Conservation (phyloP, 345 rosid species). For the Combretum micranthum region DNA sequence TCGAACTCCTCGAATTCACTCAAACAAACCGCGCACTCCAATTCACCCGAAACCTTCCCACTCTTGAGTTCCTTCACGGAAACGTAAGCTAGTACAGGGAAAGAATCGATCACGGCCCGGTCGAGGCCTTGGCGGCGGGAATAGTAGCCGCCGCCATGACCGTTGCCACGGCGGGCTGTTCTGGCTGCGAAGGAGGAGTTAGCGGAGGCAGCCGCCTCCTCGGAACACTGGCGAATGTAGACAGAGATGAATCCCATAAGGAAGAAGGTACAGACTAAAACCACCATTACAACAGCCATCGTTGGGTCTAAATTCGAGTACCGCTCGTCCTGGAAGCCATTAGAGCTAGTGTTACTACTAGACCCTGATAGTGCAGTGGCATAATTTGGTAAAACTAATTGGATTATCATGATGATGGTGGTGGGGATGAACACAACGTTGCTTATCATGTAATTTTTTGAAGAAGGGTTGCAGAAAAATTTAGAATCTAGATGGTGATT, state of each 20-base stretch:
- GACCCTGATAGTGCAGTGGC: too few species aligned
- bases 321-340: conserved; percentile 10
- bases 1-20: conserved; percentile 81
- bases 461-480: too few species aligned
- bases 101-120: conserved; percentile 36
- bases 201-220: conserved; percentile 4
- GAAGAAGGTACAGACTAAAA: conserved; percentile 52
- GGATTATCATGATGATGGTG: too few species aligned
- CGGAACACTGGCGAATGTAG: conserved; percentile 74
- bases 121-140: conserved; percentile 47
- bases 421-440: too few species aligned
- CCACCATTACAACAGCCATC: conserved; percentile 58
- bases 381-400: too few species aligned
- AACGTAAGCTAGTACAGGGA: conserved; percentile 66
- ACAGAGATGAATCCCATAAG: conserved; percentile 67
- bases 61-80: conserved; percentile 71
- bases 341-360: not conserved
- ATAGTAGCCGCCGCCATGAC: conserved; percentile 34
- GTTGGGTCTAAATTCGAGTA: conserved; percentile 50
- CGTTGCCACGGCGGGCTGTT: conserved; percentile 7
- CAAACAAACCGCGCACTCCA: conserved; percentile 87
- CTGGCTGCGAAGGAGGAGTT: conserved; percentile 4
- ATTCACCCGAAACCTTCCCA: conserved; percentile 38
- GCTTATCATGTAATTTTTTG: too few species aligned
- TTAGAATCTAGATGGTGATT: too few species aligned